These are phyloP conservation scores for Dalechampia spathulata DNA, from an alignment of 441 rosid genomes.

Conservation along the genomic window DNA sequence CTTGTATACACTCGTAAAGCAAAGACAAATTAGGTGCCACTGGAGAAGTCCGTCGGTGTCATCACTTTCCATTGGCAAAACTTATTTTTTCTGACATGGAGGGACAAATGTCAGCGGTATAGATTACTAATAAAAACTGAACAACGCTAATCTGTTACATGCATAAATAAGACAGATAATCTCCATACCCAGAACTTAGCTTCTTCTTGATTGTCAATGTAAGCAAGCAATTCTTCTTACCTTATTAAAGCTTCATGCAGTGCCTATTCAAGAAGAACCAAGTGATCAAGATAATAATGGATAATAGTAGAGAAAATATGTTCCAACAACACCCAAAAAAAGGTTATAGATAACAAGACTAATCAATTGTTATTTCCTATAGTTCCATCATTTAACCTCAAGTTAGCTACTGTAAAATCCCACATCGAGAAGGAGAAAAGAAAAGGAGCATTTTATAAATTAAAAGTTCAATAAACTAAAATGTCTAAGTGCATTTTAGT, in stretches of 20 bases:
- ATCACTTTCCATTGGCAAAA: constrained; percentile 12
- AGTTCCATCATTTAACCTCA: neutral
- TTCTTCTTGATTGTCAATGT: constrained; percentile 76
- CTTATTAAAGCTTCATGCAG: constrained; percentile 81
- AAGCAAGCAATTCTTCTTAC: constrained; percentile 90
- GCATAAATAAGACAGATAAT: neutral
- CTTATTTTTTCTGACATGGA: constrained; percentile 41
- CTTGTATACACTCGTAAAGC: neutral
- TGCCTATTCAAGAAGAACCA: constrained; percentile 38
- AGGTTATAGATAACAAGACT: too few relatives aligned
- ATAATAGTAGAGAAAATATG: neutral
- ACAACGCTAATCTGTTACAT: too few relatives aligned
- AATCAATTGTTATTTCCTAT: too few relatives aligned
- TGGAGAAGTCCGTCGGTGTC: neutral
- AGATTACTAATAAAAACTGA: neutral
- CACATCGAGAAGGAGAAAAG: too few relatives aligned
- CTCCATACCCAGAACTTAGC: constrained; percentile 55
- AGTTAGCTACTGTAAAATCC: neutral
- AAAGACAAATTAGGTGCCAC: neutral
- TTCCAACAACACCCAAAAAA: neutral
- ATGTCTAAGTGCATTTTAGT: too few relatives aligned
- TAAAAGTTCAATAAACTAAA: neutral
- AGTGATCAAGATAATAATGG: neutral
- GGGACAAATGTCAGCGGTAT: constrained; percentile 8
- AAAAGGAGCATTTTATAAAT: too few relatives aligned